Percentiles rank a stretch among this genome's conserved stretches.
Conservation (phyloP, 495 filamentous ascomycete species). For the Aspergillus panamensis region DNA sequence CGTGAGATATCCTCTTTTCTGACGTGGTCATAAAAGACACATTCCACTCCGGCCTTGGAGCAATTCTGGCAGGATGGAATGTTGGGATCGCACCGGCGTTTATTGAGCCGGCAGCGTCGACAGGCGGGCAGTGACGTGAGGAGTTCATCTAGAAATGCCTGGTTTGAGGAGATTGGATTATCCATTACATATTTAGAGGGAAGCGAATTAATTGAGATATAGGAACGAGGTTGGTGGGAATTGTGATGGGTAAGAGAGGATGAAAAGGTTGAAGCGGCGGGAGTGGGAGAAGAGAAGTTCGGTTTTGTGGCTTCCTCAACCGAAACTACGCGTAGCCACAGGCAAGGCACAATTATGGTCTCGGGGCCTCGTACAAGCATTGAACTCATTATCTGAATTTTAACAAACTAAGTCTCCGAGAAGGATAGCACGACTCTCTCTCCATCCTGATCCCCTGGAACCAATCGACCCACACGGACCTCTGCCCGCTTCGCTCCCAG, state of each 20-base stretch:
- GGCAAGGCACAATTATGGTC: background rate
- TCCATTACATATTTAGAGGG: background rate
- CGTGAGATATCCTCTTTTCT: background rate
- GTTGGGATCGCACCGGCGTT: background rate
- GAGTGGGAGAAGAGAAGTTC: background rate
- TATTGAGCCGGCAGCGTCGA: background rate
- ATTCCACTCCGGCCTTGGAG: background rate
- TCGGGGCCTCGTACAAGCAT: background rate
- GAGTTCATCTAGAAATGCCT: background rate
- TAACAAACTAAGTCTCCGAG: background rate
- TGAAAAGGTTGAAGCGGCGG: background rate
- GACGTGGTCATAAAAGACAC: background rate
- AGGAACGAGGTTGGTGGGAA: background rate
- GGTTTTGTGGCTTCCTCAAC: background rate
- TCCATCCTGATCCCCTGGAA: constrained; percentile 17
- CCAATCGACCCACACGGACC: constrained; percentile 25
- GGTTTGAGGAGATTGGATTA: background rate
- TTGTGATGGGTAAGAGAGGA: background rate
- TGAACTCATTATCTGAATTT: background rate
- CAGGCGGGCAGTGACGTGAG: background rate
- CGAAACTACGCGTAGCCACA: background rate
- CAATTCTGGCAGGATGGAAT: background rate
- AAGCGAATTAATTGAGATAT: background rate
- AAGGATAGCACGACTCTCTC: background rate
- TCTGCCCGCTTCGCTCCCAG: constrained; percentile 29